Evolutionary conservation across 345 rosid species (phyloP).

Genomic region (Bruguiera parviflora): DNA sequence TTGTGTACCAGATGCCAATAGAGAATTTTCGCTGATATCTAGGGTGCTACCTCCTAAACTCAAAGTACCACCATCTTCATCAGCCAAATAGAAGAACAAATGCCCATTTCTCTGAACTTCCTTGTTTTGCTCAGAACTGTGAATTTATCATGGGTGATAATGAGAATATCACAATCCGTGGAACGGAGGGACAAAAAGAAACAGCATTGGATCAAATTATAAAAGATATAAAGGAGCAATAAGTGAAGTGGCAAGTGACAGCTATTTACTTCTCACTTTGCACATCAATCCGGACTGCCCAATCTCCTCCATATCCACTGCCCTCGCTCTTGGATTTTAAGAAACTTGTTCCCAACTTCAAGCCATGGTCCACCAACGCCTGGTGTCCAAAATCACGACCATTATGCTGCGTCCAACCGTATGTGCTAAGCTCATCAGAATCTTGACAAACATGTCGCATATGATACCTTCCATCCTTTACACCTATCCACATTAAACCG

Average conservation of each 20-base stretch:
- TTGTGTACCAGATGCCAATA: constrained; percentile 69
- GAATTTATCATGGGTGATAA: constrained; percentile 5
- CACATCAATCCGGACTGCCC: constrained; percentile 69
- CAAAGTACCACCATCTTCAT: constrained; percentile 67
- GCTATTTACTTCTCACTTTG: constrained; percentile 43
- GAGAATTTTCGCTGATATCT: constrained; percentile 35
- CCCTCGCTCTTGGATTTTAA: constrained; percentile 63
- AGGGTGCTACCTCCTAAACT: constrained; percentile 36
- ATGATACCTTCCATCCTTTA: constrained; percentile 59
- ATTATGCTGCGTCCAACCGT: constrained; percentile 85
- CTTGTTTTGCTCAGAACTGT: constrained; percentile 40
- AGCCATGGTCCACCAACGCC: constrained; percentile 59
- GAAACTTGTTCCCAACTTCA: constrained; percentile 68
- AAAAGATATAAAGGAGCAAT: not conserved
- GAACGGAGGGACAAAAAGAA: not conserved
- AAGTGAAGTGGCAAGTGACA: not conserved
- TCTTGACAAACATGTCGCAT: constrained; percentile 87
- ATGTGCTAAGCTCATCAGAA: constrained; percentile 54
- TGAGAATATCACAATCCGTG: not conserved
- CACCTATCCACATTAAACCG: constrained; percentile 91
- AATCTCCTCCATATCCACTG: constrained; percentile 94
- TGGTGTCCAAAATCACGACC: constrained; percentile 89
- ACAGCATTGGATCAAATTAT: not conserved
- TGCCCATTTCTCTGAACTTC: constrained; percentile 51
- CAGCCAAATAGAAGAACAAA: constrained; percentile 81